Evolutionary conservation across 2,329 filamentous ascomycete species (phyloP).

Genomic region (Hypoxylon sp.): DNA sequence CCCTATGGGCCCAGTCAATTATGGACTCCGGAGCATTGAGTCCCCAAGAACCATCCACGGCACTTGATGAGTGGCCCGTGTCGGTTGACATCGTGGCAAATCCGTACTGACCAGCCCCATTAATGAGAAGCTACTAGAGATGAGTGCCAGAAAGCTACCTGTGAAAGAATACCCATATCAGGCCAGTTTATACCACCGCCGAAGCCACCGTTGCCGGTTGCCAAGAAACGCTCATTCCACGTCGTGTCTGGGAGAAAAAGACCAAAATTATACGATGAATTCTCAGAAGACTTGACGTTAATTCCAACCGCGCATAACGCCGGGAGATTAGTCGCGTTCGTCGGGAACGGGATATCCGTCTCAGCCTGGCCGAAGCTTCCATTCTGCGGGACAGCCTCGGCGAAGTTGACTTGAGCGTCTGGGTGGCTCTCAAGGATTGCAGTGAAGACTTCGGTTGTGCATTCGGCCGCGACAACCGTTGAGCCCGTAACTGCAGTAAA

Average conservation of each 20-base stretch:
- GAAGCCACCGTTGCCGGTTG: conserved; percentile 52
- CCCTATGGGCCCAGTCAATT: conserved; percentile 60
- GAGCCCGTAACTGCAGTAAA: conserved; percentile 36
- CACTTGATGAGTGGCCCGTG: conserved; percentile 59
- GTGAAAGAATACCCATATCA: conserved; percentile 60
- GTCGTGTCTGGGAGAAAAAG: conserved; percentile 53
- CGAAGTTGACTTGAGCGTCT: conserved; percentile 48
- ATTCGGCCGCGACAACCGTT: conserved; percentile 40
- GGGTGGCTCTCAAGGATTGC: conserved; percentile 43
- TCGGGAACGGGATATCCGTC: conserved; percentile 44
- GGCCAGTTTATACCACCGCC: conserved; percentile 55
- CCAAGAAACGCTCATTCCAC: conserved; percentile 52
- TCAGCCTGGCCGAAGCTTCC: conserved; percentile 49
- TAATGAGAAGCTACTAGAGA: neutral
- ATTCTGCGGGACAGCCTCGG: conserved; percentile 46
- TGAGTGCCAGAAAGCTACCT: conserved; percentile 32
- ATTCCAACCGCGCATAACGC: conserved; percentile 53
- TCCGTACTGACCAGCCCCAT: conserved; percentile 52
- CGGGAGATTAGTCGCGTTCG: conserved; percentile 49
- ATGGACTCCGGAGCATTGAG: conserved; percentile 56
- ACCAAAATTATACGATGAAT: conserved; percentile 53
- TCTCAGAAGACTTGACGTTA: conserved; percentile 52
- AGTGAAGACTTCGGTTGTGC: conserved; percentile 47
- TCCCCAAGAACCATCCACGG: conserved; percentile 57
- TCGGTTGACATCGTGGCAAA: conserved; percentile 63